Base-by-base conservation (phyloP, 176 grass and related monocot species). In the Calamus simplicifolius region DNA sequence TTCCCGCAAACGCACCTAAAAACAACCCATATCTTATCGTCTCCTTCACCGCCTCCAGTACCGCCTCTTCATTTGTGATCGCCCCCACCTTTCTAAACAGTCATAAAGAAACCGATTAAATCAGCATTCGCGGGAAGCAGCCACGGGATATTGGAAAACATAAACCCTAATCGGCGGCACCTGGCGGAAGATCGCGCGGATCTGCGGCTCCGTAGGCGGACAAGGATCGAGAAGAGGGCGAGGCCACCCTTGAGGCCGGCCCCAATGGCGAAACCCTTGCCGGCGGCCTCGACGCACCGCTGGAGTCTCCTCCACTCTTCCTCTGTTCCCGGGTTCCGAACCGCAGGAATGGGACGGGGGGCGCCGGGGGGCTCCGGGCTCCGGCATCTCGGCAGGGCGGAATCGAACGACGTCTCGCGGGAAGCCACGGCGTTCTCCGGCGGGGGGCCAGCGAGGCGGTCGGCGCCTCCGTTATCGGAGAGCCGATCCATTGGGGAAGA, bases 241-340 rank as follows among this genome's bases (percentile, higher is more conserved):
- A 97, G 77, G 28, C 93, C 93, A 0, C 93, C 93, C 75, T 88
- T 97, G 28, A 97, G 79, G 8, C 93, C 93, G 0, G 87, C 69
- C 38, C 93, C 87, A 54, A 97, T 97, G 18, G 81, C 73, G 78
- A 97, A 97, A 30, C 93, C 87, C 75, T 97, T 97, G 4, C 48
- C 72, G 13, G 84, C 68, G 6, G 93, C 93, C 70, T 88, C 92
- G 26, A 82, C 25, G 61, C 78, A 92, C 50, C 93, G 87, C 43
- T 81, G 87, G 30, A 88, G 72, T 84, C 93, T 79, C 63, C 63
- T 81, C 54, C 83, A 81, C 63, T 92, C 80, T 14, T 26, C 54
- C n/a, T 61, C 70, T 3, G 58, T 26, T 50, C 13, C 10, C 27
- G 17, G 50, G 26, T 4, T 3, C 18, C 54, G 58, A 10, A 4